These are phyloP conservation scores for Malassezia brasiliensis DNA, from an alignment of 1,284 basidiomycete genomes.

Conservation along the genomic window DNA sequence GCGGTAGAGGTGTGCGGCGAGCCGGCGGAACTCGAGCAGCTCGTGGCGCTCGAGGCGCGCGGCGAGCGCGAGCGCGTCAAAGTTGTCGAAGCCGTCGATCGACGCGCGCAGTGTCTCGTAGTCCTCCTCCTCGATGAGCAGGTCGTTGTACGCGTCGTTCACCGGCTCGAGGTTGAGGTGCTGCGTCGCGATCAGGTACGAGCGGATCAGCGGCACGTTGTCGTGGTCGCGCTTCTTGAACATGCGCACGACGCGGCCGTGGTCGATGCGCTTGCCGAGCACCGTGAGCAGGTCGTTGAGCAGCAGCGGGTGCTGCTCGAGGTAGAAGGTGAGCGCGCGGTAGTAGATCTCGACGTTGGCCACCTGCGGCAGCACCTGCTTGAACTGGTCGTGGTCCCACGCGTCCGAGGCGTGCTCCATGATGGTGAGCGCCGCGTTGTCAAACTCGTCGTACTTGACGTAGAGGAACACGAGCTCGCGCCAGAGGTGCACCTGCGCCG, in stretches of 20 bases:
- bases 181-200: constrained; percentile 94
- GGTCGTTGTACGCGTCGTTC: constrained; percentile 92
- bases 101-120: constrained; percentile 91
- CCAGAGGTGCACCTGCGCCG: constrained; percentile 96
- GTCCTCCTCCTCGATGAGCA: constrained; percentile 97
- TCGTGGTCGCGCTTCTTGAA: constrained; percentile 75
- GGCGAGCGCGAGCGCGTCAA: constrained; percentile 82
- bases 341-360: constrained; percentile 99
- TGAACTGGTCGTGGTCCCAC: constrained; percentile 98
- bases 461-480: constrained; percentile 95
- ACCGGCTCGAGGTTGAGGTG: constrained; percentile 89
- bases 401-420: constrained; percentile 93
- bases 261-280: constrained; percentile 84
- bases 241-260: constrained; percentile 85
- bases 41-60: constrained; percentile 78
- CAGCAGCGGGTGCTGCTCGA: constrained; percentile 83
- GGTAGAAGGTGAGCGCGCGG: constrained; percentile 57
- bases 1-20: constrained; percentile 93
- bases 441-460: constrained; percentile 93
- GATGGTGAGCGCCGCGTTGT: constrained; percentile 93
- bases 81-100: constrained; percentile 95
- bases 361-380: constrained; percentile 52
- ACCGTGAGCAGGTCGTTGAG: constrained; percentile 87
- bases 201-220: constrained; percentile 85
- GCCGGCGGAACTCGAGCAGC: constrained; percentile 76